Evolutionary conservation across 805 yeast species (phyloP).

Genomic region (Candida boleticola): DNA sequence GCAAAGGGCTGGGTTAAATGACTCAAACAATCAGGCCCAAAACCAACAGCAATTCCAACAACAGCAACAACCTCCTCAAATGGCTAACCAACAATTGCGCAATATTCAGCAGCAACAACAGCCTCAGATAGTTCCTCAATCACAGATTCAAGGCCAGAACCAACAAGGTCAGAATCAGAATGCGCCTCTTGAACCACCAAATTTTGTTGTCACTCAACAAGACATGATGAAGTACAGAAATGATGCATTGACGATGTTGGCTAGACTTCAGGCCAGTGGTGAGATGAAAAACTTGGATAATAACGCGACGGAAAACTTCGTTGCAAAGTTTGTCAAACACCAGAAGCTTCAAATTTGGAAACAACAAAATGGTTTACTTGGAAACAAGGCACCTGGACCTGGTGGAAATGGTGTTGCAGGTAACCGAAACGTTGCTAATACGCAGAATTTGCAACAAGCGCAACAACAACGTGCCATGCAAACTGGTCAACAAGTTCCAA

Average conservation of each 20-base stretch:
- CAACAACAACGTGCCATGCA: constrained; percentile 7
- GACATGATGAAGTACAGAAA: constrained; percentile 37
- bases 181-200: constrained; percentile 27
- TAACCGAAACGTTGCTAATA: constrained; percentile 6
- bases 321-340: constrained; percentile 37
- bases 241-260: constrained; percentile 39
- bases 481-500: background rate
- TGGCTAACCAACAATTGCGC: constrained; percentile 18
- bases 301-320: constrained; percentile 35
- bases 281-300: constrained; percentile 34
- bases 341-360: constrained; percentile 33
- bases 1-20: constrained; percentile 17
- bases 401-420: constrained; percentile 7
- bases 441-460: constrained; percentile 7
- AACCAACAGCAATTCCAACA: constrained; percentile 16
- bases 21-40: constrained; percentile 12
- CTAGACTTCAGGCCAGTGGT: constrained; percentile 34
- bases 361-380: constrained; percentile 24
- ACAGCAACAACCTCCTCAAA: constrained; percentile 28
- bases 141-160: constrained; percentile 8
- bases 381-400: constrained; percentile 5
- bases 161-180: constrained; percentile 9
- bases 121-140: constrained; percentile 19
- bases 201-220: constrained; percentile 33
- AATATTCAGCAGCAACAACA: constrained; percentile 21